phyloP scores from a whole-genome alignment of 2,329 filamentous ascomycete species.

The Sporothrix brasiliensis region DNA sequence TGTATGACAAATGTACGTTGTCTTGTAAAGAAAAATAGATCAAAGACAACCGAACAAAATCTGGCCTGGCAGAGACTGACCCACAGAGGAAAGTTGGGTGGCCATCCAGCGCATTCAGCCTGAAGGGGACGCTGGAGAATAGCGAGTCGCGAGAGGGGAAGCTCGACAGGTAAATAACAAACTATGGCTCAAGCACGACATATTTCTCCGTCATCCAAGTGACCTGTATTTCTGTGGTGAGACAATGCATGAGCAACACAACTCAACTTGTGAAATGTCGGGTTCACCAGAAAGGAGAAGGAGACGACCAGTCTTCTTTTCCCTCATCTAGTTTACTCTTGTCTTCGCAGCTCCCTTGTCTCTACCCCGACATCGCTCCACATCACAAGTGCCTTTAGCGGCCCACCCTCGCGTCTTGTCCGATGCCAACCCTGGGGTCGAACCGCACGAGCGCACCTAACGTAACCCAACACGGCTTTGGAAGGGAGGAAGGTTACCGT shows the following conservation, averaged over 20 bases:
- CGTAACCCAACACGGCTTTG: conserved; percentile 2
- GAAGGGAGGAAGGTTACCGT: neutral
- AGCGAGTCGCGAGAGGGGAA: neutral
- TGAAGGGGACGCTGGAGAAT: neutral
- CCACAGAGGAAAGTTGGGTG: neutral
- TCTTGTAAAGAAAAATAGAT: neutral
- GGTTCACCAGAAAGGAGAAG: too few relatives aligned
- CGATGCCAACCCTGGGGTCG: neutral
- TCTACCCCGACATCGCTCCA: neutral
- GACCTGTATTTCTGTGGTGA: neutral
- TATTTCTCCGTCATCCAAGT: neutral
- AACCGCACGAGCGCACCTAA: neutral
- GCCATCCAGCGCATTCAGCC: conserved; percentile 19
- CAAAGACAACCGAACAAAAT: neutral
- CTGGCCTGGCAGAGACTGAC: neutral
- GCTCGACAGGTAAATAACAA: too few relatives aligned
- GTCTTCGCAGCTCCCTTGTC: too few relatives aligned
- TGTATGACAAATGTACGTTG: neutral
- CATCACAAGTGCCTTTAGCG: neutral
- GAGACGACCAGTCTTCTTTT: neutral
- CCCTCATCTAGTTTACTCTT: neutral
- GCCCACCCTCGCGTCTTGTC: neutral
- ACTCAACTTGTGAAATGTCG: neutral
- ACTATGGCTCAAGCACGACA: too few relatives aligned
- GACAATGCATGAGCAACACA: neutral